phyloP scores from a whole-genome alignment of 2,329 filamentous ascomycete species.

The Cordyceps tenuipes region DNA sequence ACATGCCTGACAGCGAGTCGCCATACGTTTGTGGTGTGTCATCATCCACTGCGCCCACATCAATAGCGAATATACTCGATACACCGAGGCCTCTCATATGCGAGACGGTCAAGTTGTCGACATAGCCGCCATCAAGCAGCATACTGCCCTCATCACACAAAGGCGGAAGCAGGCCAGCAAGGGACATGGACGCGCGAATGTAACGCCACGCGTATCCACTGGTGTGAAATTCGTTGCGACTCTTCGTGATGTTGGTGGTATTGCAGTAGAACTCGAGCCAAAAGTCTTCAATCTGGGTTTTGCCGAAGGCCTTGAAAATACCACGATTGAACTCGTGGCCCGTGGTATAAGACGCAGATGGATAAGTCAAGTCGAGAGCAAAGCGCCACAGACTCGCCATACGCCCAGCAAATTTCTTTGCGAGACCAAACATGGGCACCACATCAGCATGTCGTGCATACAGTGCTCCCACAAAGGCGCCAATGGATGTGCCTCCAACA shows the following conservation, averaged over 20 bases:
- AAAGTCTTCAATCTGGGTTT: conserved; percentile 96
- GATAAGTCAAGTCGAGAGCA: conserved; percentile 89
- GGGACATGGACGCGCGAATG: conserved; percentile 90
- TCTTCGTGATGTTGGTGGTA: conserved; percentile 97
- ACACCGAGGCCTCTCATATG: conserved; percentile 95
- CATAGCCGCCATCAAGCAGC: conserved; percentile 91
- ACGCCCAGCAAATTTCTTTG: conserved; percentile 95
- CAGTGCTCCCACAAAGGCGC: conserved; percentile 86
- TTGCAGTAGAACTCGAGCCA: conserved; percentile 99
- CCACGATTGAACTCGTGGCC: conserved; percentile 98
- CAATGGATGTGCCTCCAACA: conserved; percentile 91
- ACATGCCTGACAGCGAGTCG: conserved; percentile 88
- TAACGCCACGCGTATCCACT: conserved; percentile 98
- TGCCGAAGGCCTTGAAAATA: conserved; percentile 97
- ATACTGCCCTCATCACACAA: conserved; percentile 96
- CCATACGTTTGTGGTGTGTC: conserved; percentile 87
- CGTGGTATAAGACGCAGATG: conserved; percentile 92
- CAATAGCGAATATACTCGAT: conserved; percentile 89
- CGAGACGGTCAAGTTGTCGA: conserved; percentile 92
- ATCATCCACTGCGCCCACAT: conserved; percentile 89
- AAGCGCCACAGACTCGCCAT: conserved; percentile 99
- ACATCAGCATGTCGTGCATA: conserved; percentile 96
- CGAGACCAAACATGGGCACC: conserved; percentile 91
- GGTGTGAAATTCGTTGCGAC: conserved; percentile 83
- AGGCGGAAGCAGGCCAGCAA: conserved; percentile 85